Base-by-base conservation (phyloP, 2,329 filamentous ascomycete genomes). In the Curvularia sp. region DNA sequence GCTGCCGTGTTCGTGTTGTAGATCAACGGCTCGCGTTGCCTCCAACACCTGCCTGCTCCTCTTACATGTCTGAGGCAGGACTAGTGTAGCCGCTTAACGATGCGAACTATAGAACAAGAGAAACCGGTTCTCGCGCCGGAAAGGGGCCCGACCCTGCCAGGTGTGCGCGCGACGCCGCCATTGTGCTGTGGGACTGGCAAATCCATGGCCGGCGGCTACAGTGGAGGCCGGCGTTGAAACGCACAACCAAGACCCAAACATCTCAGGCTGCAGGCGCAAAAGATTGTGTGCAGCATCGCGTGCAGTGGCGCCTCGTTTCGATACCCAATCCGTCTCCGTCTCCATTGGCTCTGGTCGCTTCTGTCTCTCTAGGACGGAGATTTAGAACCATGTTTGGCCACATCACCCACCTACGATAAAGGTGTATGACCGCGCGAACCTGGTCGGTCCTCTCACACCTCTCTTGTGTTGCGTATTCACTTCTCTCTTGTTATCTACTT, bases 251-350 rank as follows among this genome's bases (percentile, higher is more conserved):
- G 66, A 71, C 62, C 59, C 67, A 70, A 45, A 58, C 59, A 68
- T 53, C 66, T 69, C 63, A 72, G 68, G 70, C 69, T 67, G 67
- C 65, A 74, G 69, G 70, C 70, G 65, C 66, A 65, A 59, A 71
- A 69, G 73, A 69, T 72, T 74, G 59, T 71, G 59, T 72, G 65
- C 65, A 59, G 59, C 61, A 59, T 69, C 64, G 63, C 63, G 64
- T 69, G 67, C 59, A 60, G 69, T 74, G 68, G 72, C 70, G 68
- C 67, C 65, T 64, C 60, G 74, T 76, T 77, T 76, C 72, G 73
- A 70, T 57, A 56, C 61, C 59, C 61, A 46, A 53, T 53, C 53
- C 55, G 58, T 62, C 58, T 53, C 53, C 43, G 49, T 63, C 65
- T 72, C 66, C 58, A 77, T 77, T 77, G 74, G 74, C 65, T 73